Base-by-base conservation (phyloP, 306 rosid species). In the Calophaca sinica region DNA sequence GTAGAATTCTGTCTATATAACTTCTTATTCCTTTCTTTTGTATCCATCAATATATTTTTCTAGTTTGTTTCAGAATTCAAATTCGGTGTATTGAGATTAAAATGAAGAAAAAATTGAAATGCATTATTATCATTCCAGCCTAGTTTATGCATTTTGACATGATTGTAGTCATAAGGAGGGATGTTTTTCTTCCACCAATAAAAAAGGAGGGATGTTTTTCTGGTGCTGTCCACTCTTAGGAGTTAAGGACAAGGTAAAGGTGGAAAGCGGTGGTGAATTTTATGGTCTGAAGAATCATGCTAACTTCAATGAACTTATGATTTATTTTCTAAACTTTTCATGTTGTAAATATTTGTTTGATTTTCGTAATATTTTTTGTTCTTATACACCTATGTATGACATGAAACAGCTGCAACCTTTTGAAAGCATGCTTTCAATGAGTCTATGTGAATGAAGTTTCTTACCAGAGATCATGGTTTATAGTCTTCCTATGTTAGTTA, bases 401-500 rank as follows among this genome's bases (percentile, higher is more conserved):
- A 26, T 12, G 61, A 62, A 45, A 14, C 44, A 70, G 35, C 20
- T 33, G 53, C 62, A 62, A 46, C 29, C 35, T 45, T 74, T 20
- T 39, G 8, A 10, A 10, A 55, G 51, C 58, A 59, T 68, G 67
- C 14, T 61, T 75, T 28, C 14, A 48, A 58, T 38, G 33, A 48
- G 52, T 45, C 51, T 45, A 4, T 3, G 51, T 38, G 12, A 66
- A 14, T 41, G 59, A 62, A 69, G 46, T 48, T 52, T 52, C 20
- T 31, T 79, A 31, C 12, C 5, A 31, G 59, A 70, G 15, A 44
- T 61, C 54, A 50, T 62, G 52, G 77, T 73, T 63, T n/a, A 36
- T 9, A 10, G 20, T 75, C 1, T 5, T 49, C 4, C 11, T 62
- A 9, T 6, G n/a, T 61, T 44, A 51, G 62, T 10, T 28, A 36